Base-by-base conservation (phyloP, 305 asterid genomes). In the Fraxinus xanthoxyloides region DNA sequence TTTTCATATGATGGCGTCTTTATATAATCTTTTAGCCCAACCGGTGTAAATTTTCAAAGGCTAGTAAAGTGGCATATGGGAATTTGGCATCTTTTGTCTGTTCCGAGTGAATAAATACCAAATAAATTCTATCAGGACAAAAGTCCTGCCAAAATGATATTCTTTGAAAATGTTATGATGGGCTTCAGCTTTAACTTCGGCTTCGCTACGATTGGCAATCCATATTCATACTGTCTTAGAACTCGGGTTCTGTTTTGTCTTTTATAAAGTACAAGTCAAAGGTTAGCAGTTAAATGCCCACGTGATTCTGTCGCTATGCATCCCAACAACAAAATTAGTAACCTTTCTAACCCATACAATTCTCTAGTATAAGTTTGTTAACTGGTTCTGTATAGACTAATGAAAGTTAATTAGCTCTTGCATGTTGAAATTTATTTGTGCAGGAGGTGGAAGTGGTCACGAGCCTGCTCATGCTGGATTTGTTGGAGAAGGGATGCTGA, bases 391-490 rank as follows among this genome's bases (percentile, higher is more conserved):
- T 63, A 3, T 63, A 1, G 28, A 7, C 80, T 84, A 81, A 80
- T 82, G 75, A 43, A 80, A 76, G 40, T 82, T 83, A 74, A 78
- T 78, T 30, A 59, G 81, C 76, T 73, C 77, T 63, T 54, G 24
- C 69, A 30, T 79, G 31, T 75, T 82, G 83, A 46, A 36, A 80
- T 77, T 72, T 82, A 46, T 56, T 86, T 63, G 76, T 70, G 79
- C 92, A 96, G 99, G 99, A 81, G 99, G 98, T 80, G 99, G 99
- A 85, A 96, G 99, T 86, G 99, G 99, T 76, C 99, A 96, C 24
- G 99, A 96, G 90, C 99, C 99, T 81, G 97, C 98, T 83, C 97
- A 94, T 87, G 99, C 98, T 82, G 99, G 99, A 89, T 96, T 89
- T 91, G 98, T 96, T 79, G 99, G 99, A 88, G 97, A 96, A 86